Evolutionary conservation across 192 early-diverging fungal species (phyloP).

Genomic region (Backusella mclennaniae): DNA sequence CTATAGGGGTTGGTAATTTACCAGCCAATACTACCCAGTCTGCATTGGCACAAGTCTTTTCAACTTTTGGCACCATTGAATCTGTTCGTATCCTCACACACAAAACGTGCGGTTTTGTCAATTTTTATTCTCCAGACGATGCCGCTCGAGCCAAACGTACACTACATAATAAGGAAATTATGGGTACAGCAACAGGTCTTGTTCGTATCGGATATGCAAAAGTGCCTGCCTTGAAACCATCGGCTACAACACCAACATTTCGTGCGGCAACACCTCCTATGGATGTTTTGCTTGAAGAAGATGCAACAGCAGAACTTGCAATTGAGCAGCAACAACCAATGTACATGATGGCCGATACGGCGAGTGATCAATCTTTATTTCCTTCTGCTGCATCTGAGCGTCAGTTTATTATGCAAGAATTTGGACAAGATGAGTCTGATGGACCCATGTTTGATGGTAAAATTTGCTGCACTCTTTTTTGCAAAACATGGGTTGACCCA

Average conservation of each 20-base stretch:
- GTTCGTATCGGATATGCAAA: constrained; percentile 97
- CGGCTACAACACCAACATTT: constrained; percentile 33
- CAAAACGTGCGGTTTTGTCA: constrained; percentile 98
- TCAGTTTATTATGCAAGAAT: constrained; percentile 42
- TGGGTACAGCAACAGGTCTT: constrained; percentile 64
- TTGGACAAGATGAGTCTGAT: constrained; percentile 36
- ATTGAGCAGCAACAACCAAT: not conserved
- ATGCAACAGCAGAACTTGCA: not conserved
- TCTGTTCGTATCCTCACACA: constrained; percentile 92
- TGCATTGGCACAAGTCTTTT: constrained; percentile 73
- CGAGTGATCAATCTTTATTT: constrained; percentile 18
- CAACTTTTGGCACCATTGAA: constrained; percentile 84
- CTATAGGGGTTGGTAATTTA: constrained; percentile 91
- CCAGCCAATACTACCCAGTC: constrained; percentile 72
- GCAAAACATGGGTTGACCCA: not conserved
- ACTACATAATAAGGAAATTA: constrained; percentile 87
- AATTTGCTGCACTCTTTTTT: not conserved
- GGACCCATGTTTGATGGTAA: constrained; percentile 30
- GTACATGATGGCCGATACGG: constrained; percentile 31
- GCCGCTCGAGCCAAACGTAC: constrained; percentile 83
- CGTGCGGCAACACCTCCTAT: not conserved
- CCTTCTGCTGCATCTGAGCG: constrained; percentile 34
- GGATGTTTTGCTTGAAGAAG: constrained; percentile 11
- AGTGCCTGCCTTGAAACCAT: constrained; percentile 62
- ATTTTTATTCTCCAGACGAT: constrained; percentile 88